Percentiles rank a stretch among this genome's conserved stretches.
phyloP scores from a whole-genome alignment of 1,284 basidiomycete genomes.

The Ceratorhiza oryzae-sativae region DNA sequence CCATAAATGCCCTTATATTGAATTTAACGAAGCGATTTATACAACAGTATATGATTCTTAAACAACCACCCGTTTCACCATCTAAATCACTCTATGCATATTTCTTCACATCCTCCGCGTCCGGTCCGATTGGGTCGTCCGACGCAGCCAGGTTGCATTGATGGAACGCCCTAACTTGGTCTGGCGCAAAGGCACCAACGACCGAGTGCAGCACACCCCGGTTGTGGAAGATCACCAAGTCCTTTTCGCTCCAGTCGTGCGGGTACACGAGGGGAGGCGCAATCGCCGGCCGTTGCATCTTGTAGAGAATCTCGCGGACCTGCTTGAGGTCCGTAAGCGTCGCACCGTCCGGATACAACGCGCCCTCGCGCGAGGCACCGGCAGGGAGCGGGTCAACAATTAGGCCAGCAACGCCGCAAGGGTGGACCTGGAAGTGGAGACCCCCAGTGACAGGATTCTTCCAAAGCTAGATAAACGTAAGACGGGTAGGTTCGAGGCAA shows the following conservation, averaged over 20 bases:
- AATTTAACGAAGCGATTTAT: not conserved
- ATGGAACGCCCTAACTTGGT: conserved; percentile 79
- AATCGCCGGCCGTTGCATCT: conserved; percentile 82
- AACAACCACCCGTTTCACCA: not conserved
- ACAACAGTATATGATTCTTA: not conserved
- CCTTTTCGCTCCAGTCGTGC: conserved; percentile 62
- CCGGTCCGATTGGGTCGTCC: conserved; percentile 70
- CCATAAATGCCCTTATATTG: not conserved
- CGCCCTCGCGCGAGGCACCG: conserved; percentile 58
- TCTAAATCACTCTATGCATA: conserved; percentile 57
- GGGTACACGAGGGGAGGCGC: conserved; percentile 59
- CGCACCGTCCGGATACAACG: conserved; percentile 78
- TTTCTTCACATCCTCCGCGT: conserved; percentile 64
- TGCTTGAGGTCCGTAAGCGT: conserved; percentile 71
- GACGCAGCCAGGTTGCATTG: conserved; percentile 80
- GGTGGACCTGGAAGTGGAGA: conserved; percentile 81
- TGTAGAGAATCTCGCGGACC: conserved; percentile 76
- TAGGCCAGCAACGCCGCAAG: conserved; percentile 66
- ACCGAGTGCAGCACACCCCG: conserved; percentile 79
- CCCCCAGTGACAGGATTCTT: conserved; percentile 82
- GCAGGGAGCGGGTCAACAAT: conserved; percentile 68
- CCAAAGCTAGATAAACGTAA: conserved; percentile 64
- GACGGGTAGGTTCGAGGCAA: no score
- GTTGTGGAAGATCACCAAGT: conserved; percentile 75
- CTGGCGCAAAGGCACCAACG: conserved; percentile 70